These are phyloP conservation scores for Fraxinus latifolia DNA, from an alignment of 305 asterid genomes.

Conservation along the genomic window DNA sequence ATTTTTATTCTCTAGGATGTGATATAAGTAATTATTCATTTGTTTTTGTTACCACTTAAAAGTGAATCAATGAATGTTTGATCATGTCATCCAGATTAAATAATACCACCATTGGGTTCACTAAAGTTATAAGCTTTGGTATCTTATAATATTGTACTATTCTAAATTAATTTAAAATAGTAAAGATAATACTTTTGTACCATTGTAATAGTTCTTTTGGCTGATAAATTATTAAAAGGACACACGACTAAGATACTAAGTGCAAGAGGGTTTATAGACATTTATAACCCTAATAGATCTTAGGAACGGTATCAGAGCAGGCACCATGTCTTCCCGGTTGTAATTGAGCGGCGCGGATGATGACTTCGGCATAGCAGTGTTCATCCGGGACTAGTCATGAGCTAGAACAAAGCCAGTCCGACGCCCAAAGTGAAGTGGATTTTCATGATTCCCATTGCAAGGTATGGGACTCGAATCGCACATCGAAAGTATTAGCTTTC, in stretches of 20 bases:
- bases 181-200: no score
- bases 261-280: neutral
- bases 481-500: neutral
- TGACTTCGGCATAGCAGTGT: neutral
- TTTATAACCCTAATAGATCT: neutral
- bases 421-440: neutral
- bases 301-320: neutral
- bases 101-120: neutral
- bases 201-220: neutral
- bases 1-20: neutral
- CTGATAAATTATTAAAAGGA: neutral
- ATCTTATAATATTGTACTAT: no score
- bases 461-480: neutral
- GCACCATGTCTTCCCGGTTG: neutral
- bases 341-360: neutral
- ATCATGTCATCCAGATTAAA: neutral
- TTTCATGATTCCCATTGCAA: neutral
- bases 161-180: no score
- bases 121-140: neutral
- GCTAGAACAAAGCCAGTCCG: neutral
- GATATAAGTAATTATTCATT: neutral
- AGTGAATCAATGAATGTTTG: neutral
- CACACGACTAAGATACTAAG: neutral
- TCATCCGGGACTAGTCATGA: neutral
- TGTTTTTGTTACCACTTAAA: neutral